Base-by-base conservation (phyloP, 257 asterid genomes). In the Galeopsis tetrahit region DNA sequence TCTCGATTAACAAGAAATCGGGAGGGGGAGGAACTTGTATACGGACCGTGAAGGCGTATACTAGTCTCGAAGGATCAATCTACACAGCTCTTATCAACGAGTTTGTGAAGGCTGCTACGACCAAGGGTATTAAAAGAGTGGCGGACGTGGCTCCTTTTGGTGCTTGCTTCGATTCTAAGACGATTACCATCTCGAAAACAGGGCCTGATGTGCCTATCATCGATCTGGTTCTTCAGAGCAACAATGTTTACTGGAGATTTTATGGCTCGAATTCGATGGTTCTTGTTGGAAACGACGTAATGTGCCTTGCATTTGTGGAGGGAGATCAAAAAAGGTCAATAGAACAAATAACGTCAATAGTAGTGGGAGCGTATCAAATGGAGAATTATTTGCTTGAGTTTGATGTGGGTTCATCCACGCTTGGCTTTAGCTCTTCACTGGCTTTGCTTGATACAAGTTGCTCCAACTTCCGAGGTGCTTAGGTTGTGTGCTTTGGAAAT, bases 291-390 rank as follows among this genome's bases (percentile, higher is more conserved):
- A 57, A 66, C 2, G 67, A 78, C 0, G 85, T 83, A 2, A 39
- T 60, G 14, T 85, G 90, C 61, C 85, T 82, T 42, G 90, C 87
- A 13, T 85, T 85, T 40, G 87, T 85, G 34, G 87, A 85, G 49
- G 84, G 78, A n/a, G 7, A 6, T 5, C 42, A 61, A 0, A 69
- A 76, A 42, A 10, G 69, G 17, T 0, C 70, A 21, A 21, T 21
- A 2, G 85, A 80, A 4, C 79, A 86, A 2, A 59, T 68, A 4
- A 78, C 84, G 4, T 64, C 90, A 3, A 70, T 85, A 10, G 84
- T 71, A 2, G 70, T 85, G 53, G 90, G 87, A 55, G 90, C 87
- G 3, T 59, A 85, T 73, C 90, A 85, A 11, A 60, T 82, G 81
- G 85, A 85, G 83, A 76, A 85, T 72, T 38, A 82, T 69, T 52